A percentile compares a stretch with the other conserved stretches of the same genome.
Conservation (phyloP, 306 rosid species). For the Adenanthera pavonina region DNA sequence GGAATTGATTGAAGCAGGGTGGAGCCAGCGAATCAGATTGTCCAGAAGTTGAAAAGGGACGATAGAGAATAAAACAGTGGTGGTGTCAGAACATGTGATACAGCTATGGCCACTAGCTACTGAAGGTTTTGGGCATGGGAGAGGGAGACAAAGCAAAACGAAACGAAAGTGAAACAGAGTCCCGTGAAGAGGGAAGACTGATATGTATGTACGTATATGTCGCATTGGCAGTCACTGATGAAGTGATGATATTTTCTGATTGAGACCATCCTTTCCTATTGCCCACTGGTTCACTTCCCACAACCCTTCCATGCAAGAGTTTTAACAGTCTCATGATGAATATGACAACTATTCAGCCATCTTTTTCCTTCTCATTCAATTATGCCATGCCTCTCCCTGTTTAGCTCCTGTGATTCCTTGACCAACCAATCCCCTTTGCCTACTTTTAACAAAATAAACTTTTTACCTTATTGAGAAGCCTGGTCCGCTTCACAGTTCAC, state of each 20-base stretch:
- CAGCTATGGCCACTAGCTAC: conserved; percentile 19
- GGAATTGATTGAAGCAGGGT: conserved; percentile 28
- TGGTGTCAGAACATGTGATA: conserved; percentile 65
- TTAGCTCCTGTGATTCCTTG: conserved; percentile 12
- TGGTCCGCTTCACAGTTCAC: background rate
- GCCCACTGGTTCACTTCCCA: conserved; percentile 53
- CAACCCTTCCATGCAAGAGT: conserved; percentile 54
- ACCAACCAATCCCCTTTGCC: conserved; percentile 27
- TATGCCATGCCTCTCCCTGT: conserved; percentile 19
- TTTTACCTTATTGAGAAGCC: conserved; percentile 20
- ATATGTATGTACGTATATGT: conserved; percentile 34
- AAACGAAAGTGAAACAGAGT: conserved; percentile 51
- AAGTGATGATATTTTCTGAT: conserved; percentile 31
- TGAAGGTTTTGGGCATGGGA: conserved; percentile 22
- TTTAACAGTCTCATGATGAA: conserved; percentile 37
- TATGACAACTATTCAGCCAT: conserved; percentile 40
- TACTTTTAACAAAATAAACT: background rate
- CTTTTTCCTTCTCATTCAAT: conserved; percentile 29
- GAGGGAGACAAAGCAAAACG: conserved; percentile 48
- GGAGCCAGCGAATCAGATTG: conserved; percentile 18
- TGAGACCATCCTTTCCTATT: conserved; percentile 41
- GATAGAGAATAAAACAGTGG: conserved; percentile 54
- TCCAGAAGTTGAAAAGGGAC: conserved; percentile 18
- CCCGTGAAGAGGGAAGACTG: conserved; percentile 64
- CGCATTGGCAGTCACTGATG: conserved; percentile 38